Evolutionary conservation across 257 asterid genomes (phyloP).

Genomic region (Capsicum baccatum): DNA sequence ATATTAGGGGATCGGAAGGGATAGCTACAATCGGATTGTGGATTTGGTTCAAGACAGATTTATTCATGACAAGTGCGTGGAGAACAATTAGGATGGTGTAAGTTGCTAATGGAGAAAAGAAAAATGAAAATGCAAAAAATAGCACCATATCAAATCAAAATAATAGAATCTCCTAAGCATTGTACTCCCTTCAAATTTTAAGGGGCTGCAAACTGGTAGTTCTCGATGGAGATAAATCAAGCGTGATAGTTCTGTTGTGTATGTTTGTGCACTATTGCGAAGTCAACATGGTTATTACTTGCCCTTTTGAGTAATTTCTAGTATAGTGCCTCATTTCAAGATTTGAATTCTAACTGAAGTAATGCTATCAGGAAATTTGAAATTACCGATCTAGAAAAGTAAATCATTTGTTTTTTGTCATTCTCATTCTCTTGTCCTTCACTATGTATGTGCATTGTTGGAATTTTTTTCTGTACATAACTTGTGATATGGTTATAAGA

Average conservation of each 20-base stretch:
- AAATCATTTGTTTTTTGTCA: not conserved
- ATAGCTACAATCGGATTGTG: not conserved
- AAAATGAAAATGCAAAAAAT: not conserved
- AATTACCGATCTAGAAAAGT: not conserved
- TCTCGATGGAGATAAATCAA: conserved; percentile 2
- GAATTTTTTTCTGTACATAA: not conserved
- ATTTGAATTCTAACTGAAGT: not conserved
- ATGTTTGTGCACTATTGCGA: not conserved
- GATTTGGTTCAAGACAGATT: not conserved
- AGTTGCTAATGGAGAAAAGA: not conserved
- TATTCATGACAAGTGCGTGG: not conserved
- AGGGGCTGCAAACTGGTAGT: conserved; percentile 1
- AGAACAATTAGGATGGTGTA: conserved; percentile 1
- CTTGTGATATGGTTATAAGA: not conserved
- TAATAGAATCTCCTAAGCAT: not conserved
- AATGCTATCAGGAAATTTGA: not conserved
- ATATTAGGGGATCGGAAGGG: not conserved
- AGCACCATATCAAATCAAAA: not conserved
- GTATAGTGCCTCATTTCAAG: not conserved
- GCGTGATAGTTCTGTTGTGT: not conserved
- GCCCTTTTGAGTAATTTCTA: not conserved
- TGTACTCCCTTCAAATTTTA: conserved; percentile 17
- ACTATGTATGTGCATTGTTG: not conserved
- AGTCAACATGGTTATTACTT: not conserved
- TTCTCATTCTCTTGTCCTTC: not conserved